A percentile compares a stretch with the other conserved stretches of the same genome.
phyloP scores from a whole-genome alignment of 2,329 filamentous ascomycete genomes.

The Lasiodiplodia theobromae region DNA sequence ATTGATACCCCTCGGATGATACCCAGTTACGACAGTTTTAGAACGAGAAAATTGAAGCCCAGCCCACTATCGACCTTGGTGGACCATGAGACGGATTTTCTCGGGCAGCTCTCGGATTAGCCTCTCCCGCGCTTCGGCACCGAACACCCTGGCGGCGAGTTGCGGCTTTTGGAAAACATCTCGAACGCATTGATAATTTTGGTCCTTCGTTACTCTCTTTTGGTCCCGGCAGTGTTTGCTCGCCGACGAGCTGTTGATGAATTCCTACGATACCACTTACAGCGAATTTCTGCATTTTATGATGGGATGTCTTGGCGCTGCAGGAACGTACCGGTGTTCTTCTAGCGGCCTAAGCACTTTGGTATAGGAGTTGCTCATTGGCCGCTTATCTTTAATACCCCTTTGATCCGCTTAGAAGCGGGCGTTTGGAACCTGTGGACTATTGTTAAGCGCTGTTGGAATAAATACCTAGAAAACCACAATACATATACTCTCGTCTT shows the following conservation, averaged over 20 bases:
- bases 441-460: neutral
- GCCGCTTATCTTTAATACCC: conserved; percentile 12
- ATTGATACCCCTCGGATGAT: conserved; percentile 24
- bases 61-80: neutral
- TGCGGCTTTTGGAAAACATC: neutral
- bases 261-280: conserved; percentile 20
- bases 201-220: conserved; percentile 30
- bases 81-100: neutral
- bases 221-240: conserved; percentile 32
- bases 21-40: neutral
- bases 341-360: conserved; percentile 32
- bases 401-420: neutral
- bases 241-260: conserved; percentile 29
- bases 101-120: conserved; percentile 10
- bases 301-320: conserved; percentile 7
- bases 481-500: neutral
- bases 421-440: neutral
- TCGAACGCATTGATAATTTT: conserved; percentile 7
- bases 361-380: conserved; percentile 3
- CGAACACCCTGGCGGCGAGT: neutral
- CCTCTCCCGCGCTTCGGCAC: neutral
- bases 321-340: conserved; percentile 28
- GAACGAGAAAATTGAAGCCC: conserved; percentile 1
- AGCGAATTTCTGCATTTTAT: conserved; percentile 7
- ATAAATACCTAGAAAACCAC: neutral